These are phyloP conservation scores for Magnaporthales sp. DNA, from an alignment of 2,329 filamentous ascomycete genomes.

Conservation along the genomic window DNA sequence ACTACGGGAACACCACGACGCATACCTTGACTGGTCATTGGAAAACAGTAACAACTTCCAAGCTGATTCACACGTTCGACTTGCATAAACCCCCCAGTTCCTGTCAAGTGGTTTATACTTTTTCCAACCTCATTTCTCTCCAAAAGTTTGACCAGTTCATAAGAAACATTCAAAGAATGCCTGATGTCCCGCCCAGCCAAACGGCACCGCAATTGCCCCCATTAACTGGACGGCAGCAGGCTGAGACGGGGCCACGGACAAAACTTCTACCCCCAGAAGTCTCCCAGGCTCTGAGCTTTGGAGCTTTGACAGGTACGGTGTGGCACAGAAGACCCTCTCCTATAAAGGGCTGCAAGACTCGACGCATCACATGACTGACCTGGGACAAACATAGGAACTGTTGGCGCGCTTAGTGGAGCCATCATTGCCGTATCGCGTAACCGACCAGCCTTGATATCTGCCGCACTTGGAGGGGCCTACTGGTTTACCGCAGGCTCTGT, in stretches of 20 bases:
- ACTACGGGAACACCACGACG: not conserved
- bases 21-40: not conserved
- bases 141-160: not conserved
- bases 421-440: slow-evolving; percentile 64
- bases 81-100: not conserved
- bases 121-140: not conserved
- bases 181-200: not conserved
- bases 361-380: not conserved
- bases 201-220: not conserved
- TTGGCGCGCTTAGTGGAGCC: slow-evolving; percentile 57
- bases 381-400: slow-evolving; percentile 34
- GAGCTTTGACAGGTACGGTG: not conserved
- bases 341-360: not conserved
- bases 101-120: not conserved
- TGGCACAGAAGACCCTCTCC: not conserved
- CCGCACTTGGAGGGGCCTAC: slow-evolving; percentile 64
- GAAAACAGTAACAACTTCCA: not conserved
- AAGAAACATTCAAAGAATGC: not conserved
- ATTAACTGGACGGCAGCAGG: not conserved
- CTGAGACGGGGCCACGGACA: not conserved
- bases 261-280: not conserved
- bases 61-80: not conserved
- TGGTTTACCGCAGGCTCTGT: slow-evolving; percentile 72
- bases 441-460: slow-evolving; percentile 59
- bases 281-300: not conserved